Evolutionary conservation across 2,329 filamentous ascomycete species (phyloP).

Genomic region (Nakataea oryzae): DNA sequence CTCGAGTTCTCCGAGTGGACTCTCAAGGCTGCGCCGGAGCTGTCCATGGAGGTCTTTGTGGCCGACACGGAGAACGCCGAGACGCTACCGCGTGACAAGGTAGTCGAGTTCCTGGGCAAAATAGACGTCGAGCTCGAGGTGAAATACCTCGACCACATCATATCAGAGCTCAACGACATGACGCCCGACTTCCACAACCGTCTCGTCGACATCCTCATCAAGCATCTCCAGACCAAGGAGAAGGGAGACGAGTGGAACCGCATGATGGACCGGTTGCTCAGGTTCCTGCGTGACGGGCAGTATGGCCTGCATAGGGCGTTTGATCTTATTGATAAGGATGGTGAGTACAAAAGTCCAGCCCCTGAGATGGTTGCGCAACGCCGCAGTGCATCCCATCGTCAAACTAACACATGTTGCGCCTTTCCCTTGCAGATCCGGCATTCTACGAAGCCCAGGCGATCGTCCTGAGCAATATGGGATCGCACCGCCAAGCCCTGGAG

Average conservation of each 20-base stretch:
- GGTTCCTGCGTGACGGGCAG: conserved; percentile 61
- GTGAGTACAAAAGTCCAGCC: conserved; percentile 32
- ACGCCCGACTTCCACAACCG: conserved; percentile 82
- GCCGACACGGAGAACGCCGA: conserved; percentile 94
- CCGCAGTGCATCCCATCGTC: conserved; percentile 3
- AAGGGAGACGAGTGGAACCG: conserved; percentile 37
- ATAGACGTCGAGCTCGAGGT: conserved; percentile 66
- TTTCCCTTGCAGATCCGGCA: conserved; percentile 51
- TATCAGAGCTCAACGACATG: conserved; percentile 74
- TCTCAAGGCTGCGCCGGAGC: conserved; percentile 55
- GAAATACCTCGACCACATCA: conserved; percentile 81
- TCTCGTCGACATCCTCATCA: conserved; percentile 60
- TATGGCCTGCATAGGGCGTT: conserved; percentile 77
- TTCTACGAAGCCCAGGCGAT: conserved; percentile 89
- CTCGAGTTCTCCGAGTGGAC: conserved; percentile 90
- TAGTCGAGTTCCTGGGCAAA: conserved; percentile 61
- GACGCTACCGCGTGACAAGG: conserved; percentile 65
- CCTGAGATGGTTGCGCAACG: too few relatives aligned
- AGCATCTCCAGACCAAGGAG: conserved; percentile 35
- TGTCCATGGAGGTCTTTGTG: conserved; percentile 87
- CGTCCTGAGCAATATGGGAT: conserved; percentile 86
- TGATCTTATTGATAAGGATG: conserved; percentile 66
- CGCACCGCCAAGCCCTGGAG: conserved; percentile 89
- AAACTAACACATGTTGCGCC: not conserved
- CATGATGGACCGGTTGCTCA: conserved; percentile 57